Percentiles rank a stretch among this genome's conserved stretches.
Conservation (phyloP, 2,329 filamentous ascomycete species). For the Epichloe uncinata region DNA sequence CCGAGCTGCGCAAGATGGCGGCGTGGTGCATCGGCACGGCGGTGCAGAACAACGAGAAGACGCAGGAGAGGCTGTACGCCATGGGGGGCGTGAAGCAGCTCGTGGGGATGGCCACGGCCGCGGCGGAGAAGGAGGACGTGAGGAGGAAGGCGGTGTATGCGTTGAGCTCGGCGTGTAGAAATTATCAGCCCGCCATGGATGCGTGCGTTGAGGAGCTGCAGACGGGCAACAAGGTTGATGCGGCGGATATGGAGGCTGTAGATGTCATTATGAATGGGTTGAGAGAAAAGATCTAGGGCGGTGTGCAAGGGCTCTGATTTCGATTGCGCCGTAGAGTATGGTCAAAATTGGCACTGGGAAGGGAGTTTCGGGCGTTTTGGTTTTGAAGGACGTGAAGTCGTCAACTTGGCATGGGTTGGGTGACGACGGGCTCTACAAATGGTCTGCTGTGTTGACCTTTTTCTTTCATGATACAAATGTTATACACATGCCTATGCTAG, state of each 20-base stretch:
- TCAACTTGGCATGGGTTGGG: not conserved
- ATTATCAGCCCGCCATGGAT: constrained; percentile 77
- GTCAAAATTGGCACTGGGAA: constrained; percentile 15
- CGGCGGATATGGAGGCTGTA: constrained; percentile 74
- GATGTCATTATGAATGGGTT: constrained; percentile 61
- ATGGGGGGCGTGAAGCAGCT: constrained; percentile 61
- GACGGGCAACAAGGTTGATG: constrained; percentile 56
- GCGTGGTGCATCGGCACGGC: constrained; percentile 93
- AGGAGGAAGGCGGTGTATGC: constrained; percentile 84
- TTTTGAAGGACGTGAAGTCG: constrained; percentile 2
- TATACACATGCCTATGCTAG: constrained; percentile 18
- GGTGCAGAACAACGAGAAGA: constrained; percentile 86
- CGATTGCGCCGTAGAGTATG: no score
- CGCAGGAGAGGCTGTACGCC: constrained; percentile 57
- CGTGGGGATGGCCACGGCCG: constrained; percentile 41
- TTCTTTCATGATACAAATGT: constrained; percentile 19
- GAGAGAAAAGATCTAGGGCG: constrained; percentile 35
- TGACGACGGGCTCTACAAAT: not conserved
- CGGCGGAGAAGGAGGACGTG: constrained; percentile 39
- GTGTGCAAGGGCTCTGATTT: constrained; percentile 2
- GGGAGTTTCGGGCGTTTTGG: constrained; percentile 19
- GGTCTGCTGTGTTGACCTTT: not conserved
- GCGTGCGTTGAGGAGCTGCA: constrained; percentile 48
- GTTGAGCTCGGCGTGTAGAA: constrained; percentile 72
- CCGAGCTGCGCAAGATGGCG: constrained; percentile 67